A percentile compares a stretch with the other conserved stretches of the same genome.
phyloP scores from a whole-genome alignment of 2,329 filamentous ascomycete genomes.

The Aureobasidium namibiae region DNA sequence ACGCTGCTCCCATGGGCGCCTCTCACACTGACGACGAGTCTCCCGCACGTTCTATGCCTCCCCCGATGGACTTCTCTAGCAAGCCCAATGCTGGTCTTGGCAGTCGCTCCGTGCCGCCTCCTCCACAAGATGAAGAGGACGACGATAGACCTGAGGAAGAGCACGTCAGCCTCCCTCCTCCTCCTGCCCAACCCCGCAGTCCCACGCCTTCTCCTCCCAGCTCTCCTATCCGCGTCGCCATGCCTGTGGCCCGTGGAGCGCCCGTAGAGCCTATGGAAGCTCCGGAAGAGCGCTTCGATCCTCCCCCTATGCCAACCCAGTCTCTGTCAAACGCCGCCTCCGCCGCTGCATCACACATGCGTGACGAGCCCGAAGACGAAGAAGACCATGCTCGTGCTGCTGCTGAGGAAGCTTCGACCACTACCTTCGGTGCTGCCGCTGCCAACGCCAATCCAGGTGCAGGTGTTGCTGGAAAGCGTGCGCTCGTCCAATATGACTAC shows the following conservation, averaged over 20 bases:
- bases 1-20: constrained; percentile 61
- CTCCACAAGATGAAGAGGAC: constrained; percentile 54
- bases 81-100: constrained; percentile 53
- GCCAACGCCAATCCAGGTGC: constrained; percentile 31
- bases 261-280: constrained; percentile 77
- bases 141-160: constrained; percentile 31
- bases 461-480: constrained; percentile 54
- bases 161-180: constrained; percentile 37
- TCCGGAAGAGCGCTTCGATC: constrained; percentile 53
- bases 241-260: constrained; percentile 1
- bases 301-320: constrained; percentile 55
- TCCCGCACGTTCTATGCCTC: constrained; percentile 41
- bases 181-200: constrained; percentile 26
- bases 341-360: constrained; percentile 54
- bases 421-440: constrained; percentile 36
- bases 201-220: constrained; percentile 6
- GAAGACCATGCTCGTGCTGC: constrained; percentile 51
- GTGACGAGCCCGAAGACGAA: constrained; percentile 55
- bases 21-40: constrained; percentile 32
- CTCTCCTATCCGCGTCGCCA: constrained; percentile 49
- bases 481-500: constrained; percentile 86
- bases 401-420: constrained; percentile 36
- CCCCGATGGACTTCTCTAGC: constrained; percentile 57
- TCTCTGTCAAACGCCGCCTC: constrained; percentile 54
- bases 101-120: constrained; percentile 62